These are phyloP conservation scores for Serendipita indica DNA, from an alignment of 768 basidiomycete species.

Conservation along the genomic window DNA sequence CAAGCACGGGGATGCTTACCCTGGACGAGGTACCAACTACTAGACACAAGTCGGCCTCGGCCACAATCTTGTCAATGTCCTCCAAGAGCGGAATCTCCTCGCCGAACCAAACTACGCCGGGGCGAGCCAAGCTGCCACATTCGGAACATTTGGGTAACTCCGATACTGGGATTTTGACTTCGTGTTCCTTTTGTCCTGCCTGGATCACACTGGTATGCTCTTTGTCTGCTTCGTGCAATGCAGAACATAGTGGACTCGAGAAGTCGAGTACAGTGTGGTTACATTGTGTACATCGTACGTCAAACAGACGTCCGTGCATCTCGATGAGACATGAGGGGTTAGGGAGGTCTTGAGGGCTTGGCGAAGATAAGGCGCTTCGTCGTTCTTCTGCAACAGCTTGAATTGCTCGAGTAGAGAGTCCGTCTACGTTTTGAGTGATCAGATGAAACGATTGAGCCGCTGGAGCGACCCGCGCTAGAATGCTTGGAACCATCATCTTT, in stretches of 20 bases:
- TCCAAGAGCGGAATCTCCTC: conserved; percentile 30
- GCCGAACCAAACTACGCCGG: conserved; percentile 47
- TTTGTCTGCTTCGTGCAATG: conserved; percentile 31
- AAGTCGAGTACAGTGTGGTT: conserved; percentile 27
- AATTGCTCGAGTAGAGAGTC: conserved; percentile 31
- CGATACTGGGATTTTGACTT: conserved; percentile 21
- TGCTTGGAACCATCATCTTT: neutral
- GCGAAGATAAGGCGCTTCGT: conserved; percentile 9
- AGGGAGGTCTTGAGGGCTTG: conserved; percentile 24
- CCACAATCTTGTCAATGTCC: conserved; percentile 28
- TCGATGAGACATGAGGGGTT: conserved; percentile 28
- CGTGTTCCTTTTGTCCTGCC: conserved; percentile 22
- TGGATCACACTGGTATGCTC: conserved; percentile 22
- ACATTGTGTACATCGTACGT: conserved; percentile 38
- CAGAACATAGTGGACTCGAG: conserved; percentile 31
- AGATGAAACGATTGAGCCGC: conserved; percentile 31
- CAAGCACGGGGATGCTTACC: conserved; percentile 18
- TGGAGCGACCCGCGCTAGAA: neutral
- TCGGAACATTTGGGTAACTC: conserved; percentile 25
- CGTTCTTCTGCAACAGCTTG: conserved; percentile 17
- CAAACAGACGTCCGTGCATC: conserved; percentile 49
- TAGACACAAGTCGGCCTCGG: conserved; percentile 35
- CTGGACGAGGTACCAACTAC: conserved; percentile 43
- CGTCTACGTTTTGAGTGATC: conserved; percentile 52
- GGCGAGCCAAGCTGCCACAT: conserved; percentile 32